Evolutionary conservation across 345 rosid genomes (phyloP).

Genomic region (Stellera chamaejasme): DNA sequence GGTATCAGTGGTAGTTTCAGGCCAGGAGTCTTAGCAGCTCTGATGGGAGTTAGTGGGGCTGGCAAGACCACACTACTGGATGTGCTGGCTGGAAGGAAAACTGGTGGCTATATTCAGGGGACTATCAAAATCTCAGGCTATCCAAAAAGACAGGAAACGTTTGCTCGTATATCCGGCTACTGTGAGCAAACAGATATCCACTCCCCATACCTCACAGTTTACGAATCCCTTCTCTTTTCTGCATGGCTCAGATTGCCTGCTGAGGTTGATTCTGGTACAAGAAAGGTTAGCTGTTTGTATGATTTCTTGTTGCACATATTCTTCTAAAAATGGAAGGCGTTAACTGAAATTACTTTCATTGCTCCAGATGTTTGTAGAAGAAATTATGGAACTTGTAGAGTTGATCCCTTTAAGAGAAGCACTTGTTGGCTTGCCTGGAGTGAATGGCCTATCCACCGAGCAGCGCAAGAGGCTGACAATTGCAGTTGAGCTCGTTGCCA

Average conservation of each 20-base stretch:
- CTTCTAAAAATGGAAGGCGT: neutral
- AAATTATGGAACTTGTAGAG: slow-evolving; percentile 73
- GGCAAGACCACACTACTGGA: slow-evolving; percentile 77
- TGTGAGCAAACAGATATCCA: slow-evolving; percentile 72
- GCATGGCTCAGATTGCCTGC: slow-evolving; percentile 59
- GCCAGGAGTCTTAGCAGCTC: slow-evolving; percentile 61
- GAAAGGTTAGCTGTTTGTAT: slow-evolving; percentile 31
- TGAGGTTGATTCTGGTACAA: slow-evolving; percentile 47
- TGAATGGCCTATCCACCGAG: slow-evolving; percentile 51
- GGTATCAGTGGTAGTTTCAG: slow-evolving; percentile 62
- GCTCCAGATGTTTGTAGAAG: slow-evolving; percentile 56
- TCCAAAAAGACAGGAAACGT: slow-evolving; percentile 63
- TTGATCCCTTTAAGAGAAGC: slow-evolving; percentile 40
- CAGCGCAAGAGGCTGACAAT: slow-evolving; percentile 64
- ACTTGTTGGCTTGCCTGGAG: slow-evolving; percentile 54
- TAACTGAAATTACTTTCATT: slow-evolving; percentile 5
- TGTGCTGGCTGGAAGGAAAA: slow-evolving; percentile 70
- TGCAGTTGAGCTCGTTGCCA: slow-evolving; percentile 68
- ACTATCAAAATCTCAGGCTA: slow-evolving; percentile 47
- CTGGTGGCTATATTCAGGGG: slow-evolving; percentile 55
- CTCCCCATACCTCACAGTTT: slow-evolving; percentile 60
- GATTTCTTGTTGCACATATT: neutral
- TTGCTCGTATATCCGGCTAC: slow-evolving; percentile 62
- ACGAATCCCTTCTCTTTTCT: slow-evolving; percentile 52
- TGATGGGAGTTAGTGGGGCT: slow-evolving; percentile 71